A percentile compares a stretch with the other conserved stretches of the same genome.
These are phyloP conservation scores for Bathelium albidoporum DNA, from an alignment of 495 filamentous ascomycete species.

Conservation along the genomic window DNA sequence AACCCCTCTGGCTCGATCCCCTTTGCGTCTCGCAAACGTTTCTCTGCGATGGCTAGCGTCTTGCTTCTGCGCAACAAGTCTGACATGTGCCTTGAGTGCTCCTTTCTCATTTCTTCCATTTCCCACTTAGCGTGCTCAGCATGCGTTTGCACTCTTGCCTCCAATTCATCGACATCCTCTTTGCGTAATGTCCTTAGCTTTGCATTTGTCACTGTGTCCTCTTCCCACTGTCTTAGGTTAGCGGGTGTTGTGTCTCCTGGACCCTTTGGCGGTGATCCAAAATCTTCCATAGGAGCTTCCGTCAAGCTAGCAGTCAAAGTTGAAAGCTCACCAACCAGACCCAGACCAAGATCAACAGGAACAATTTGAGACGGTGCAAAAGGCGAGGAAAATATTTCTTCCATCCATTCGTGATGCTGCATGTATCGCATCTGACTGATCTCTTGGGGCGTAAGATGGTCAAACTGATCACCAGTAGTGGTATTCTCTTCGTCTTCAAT, in stretches of 20 bases:
- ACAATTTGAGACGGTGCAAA: constrained; percentile 73
- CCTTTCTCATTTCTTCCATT: constrained; percentile 68
- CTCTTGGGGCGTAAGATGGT: constrained; percentile 77
- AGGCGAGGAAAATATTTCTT: constrained; percentile 84
- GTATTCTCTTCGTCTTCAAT: constrained; percentile 86
- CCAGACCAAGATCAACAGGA: constrained; percentile 78
- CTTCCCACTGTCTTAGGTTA: constrained; percentile 41
- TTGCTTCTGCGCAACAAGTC: constrained; percentile 58
- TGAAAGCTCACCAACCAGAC: constrained; percentile 75
- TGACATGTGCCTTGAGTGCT: constrained; percentile 63
- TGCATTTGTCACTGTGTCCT: constrained; percentile 4
- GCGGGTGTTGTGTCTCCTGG: constrained; percentile 27
- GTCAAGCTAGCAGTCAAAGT: constrained; percentile 70
- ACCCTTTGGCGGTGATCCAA: constrained; percentile 6
- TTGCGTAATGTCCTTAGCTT: constrained; percentile 16
- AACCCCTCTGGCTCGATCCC: constrained; percentile 11
- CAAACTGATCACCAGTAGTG: constrained; percentile 73
- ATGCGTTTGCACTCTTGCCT: constrained; percentile 56
- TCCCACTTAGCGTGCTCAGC: constrained; percentile 59
- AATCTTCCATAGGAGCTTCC: constrained; percentile 42
- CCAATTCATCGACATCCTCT: constrained; percentile 52
- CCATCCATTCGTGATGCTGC: constrained; percentile 98
- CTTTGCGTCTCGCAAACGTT: constrained; percentile 22
- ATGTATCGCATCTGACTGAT: constrained; percentile 74
- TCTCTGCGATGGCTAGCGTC: constrained; percentile 27